A percentile compares a stretch with the other conserved stretches of the same genome.
phyloP scores from a whole-genome alignment of 441 rosid species.

The Viola pubescens region DNA sequence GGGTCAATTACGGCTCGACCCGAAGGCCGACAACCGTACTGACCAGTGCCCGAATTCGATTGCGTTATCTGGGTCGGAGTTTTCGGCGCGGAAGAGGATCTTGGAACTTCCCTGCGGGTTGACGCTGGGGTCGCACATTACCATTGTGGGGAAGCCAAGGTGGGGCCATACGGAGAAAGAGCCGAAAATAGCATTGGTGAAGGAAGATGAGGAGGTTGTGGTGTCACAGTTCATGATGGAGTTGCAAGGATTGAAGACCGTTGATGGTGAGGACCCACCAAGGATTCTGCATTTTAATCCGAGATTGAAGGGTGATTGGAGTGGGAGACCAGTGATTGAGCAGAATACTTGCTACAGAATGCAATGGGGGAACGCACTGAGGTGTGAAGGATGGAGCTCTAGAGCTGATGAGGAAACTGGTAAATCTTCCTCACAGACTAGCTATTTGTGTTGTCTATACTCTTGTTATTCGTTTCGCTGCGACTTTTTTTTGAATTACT shows the following conservation, averaged over 20 bases:
- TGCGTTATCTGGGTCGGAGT: conserved; percentile 55
- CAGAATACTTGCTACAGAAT: conserved; percentile 90
- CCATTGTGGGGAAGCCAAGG: conserved; percentile 72
- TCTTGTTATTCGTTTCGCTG: background rate
- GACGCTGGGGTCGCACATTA: conserved; percentile 81
- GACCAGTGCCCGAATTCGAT: conserved; percentile 57
- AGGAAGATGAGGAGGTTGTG: conserved; percentile 55
- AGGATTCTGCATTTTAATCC: conserved; percentile 88
- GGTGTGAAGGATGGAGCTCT: conserved; percentile 82
- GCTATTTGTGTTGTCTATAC: background rate
- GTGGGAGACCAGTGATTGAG: conserved; percentile 86
- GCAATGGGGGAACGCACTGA: conserved; percentile 85
- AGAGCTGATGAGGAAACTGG: conserved; percentile 78
- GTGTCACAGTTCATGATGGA: conserved; percentile 92
- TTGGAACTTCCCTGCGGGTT: conserved; percentile 87
- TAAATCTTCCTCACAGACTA: conserved; percentile 3
- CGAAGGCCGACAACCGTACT: conserved; percentile 25
- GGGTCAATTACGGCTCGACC: conserved; percentile 22
- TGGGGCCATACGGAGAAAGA: conserved; percentile 61
- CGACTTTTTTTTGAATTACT: background rate
- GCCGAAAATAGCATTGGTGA: conserved; percentile 53
- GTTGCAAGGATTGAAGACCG: conserved; percentile 71
- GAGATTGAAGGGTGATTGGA: conserved; percentile 91
- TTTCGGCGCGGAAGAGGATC: conserved; percentile 32
- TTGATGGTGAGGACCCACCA: conserved; percentile 95